Evolutionary conservation across 2,329 filamentous ascomycete species (phyloP).

Genomic region (Fusarium nematophilum): DNA sequence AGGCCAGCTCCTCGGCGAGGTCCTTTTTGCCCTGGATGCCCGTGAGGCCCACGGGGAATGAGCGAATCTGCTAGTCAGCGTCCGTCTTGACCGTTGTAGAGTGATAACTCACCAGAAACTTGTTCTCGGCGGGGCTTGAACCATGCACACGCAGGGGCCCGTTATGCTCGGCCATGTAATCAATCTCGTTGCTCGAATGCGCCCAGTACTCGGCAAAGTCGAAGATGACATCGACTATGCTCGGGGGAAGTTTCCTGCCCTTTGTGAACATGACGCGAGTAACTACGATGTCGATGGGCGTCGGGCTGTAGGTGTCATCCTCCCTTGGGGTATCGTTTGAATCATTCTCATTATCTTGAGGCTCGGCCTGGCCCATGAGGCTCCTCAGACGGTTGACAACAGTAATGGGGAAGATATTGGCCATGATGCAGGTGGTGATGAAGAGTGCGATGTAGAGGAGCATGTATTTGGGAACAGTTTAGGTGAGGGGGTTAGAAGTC

Average conservation of each 20-base stretch:
- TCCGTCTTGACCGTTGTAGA: too few species aligned
- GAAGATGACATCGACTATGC: conserved; percentile 66
- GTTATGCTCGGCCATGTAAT: conserved; percentile 41
- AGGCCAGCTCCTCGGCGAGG: conserved; percentile 44
- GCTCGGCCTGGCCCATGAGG: conserved; percentile 2
- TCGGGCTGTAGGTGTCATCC: conserved; percentile 48
- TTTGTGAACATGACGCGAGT: conserved; percentile 61
- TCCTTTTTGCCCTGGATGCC: conserved; percentile 41
- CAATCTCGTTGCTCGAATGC: conserved; percentile 54
- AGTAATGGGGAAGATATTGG: conserved; percentile 40
- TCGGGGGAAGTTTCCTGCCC: conserved; percentile 60
- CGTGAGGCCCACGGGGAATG: conserved; percentile 53
- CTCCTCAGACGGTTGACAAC: conserved; percentile 34
- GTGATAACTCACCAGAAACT: conserved; percentile 47
- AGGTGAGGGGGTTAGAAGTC: too few species aligned
- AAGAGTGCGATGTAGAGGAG: conserved; percentile 26
- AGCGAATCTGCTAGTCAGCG: conserved; percentile 48
- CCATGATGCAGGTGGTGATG: conserved; percentile 41
- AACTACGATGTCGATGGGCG: conserved; percentile 60
- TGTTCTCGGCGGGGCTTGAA: conserved; percentile 42
- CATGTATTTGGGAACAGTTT: conserved; percentile 17
- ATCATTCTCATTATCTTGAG: not conserved
- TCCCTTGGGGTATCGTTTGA: not conserved
- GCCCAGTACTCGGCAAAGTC: conserved; percentile 74
- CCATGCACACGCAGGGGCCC: conserved; percentile 40